Evolutionary conservation across 192 early-diverging fungal species (phyloP).

Genomic region (Coemansia sp.): DNA sequence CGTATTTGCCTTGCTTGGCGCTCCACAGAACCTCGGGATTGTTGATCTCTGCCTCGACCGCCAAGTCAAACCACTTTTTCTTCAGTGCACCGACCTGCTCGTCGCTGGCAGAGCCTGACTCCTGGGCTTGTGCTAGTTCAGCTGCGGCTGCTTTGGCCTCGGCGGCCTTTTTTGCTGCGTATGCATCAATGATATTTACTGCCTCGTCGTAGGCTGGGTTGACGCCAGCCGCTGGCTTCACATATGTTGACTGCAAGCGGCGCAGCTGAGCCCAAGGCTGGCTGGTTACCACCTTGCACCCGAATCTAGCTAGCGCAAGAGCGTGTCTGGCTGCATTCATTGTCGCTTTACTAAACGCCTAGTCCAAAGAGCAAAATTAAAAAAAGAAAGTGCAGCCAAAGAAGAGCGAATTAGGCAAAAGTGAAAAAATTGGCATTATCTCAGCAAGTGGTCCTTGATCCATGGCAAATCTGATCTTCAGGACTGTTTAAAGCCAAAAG

Average conservation of each 20-base stretch:
- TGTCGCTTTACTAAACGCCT: neutral
- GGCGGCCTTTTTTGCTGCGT: conserved; percentile 49
- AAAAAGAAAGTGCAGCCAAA: neutral
- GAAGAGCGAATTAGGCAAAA: neutral
- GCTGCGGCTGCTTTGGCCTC: conserved; percentile 31
- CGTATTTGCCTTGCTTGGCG: conserved; percentile 58
- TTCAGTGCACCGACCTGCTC: conserved; percentile 52
- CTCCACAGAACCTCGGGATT: conserved; percentile 69
- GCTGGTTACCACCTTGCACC: neutral
- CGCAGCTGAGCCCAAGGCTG: neutral
- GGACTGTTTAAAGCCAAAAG: too few species aligned
- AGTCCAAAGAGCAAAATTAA: neutral
- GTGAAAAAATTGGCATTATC: neutral
- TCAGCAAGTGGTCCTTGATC: too few species aligned
- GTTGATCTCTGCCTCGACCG: conserved; percentile 67
- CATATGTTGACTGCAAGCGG: conserved; percentile 51
- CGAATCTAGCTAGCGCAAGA: conserved; percentile 15
- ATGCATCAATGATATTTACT: conserved; percentile 63
- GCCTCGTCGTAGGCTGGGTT: conserved; percentile 76
- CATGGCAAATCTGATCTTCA: too few species aligned
- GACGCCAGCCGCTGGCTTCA: conserved; percentile 55
- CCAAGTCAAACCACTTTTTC: conserved; percentile 55
- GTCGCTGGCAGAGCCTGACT: conserved; percentile 22
- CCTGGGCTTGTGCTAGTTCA: conserved; percentile 27
- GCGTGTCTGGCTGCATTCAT: conserved; percentile 32